Base-by-base conservation (phyloP, 208 protist genomes). In the Leptomonas pyrrhocoris region DNA sequence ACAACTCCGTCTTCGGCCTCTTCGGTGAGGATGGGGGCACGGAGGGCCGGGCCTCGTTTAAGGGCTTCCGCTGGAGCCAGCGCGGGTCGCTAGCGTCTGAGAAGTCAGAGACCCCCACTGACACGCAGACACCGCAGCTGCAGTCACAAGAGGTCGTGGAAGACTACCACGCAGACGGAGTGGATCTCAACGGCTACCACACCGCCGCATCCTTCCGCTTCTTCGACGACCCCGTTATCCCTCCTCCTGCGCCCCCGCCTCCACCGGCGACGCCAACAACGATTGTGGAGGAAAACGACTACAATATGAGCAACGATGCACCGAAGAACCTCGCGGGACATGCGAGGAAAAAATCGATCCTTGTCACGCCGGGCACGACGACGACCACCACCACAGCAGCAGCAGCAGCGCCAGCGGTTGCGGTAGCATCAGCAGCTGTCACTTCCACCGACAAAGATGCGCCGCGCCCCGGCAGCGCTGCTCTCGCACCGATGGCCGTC, bases 161-260 rank as follows among this genome's bases (percentile, higher is more conserved):
- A 34, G 63, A 68, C 51, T 57, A 21, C 16, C 21, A 4, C 25
- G 51, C 13, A 21, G 31, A 56, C 0, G 12, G 9, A 16, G 48
- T 38, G 27, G 40, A 34, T 45, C 56, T 59, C 6, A 36, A 69
- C 38, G 66, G 66, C 60, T 79, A 73, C 60, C 48, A 34, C 55
- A 56, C 43, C 19, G 73, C 73, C n/a, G 66, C 66, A 13, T 46
- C 65, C 3, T 79, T 74, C 28, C 40, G 31, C 28, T 79, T 79
- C 42, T 21, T 19, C 30, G 53, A 59, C 9, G 54, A 56, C 19
- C 42, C 45, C 13, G 51, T 38, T 0, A 27, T 25, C 5, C 5
- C 19, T 12, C 25, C 27, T 36, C 28, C 53, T 18, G 18, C 21
- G 18, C 30, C 36, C 9, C 1, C 45, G n/a, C 5, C 46, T 15